A percentile compares a stretch with the other conserved stretches of the same genome.
phyloP scores from a whole-genome alignment of 2,329 filamentous ascomycete genomes.

The Fusarium sp. region DNA sequence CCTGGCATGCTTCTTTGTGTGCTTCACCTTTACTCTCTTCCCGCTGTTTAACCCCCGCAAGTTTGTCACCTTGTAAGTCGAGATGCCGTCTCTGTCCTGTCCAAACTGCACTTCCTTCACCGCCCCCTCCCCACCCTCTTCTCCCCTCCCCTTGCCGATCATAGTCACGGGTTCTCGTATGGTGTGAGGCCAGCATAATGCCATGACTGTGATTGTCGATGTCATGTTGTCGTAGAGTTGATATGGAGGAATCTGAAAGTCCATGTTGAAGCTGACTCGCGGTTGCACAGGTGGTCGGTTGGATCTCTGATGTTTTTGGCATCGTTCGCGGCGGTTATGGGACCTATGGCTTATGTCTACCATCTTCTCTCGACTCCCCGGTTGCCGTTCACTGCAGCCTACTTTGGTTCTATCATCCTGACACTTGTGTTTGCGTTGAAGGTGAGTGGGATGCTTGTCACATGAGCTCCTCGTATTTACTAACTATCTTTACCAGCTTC shows the following conservation, averaged over 20 bases:
- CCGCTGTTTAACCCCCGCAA: constrained; percentile 86
- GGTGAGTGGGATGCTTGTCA: constrained; percentile 68
- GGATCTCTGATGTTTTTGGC: constrained; percentile 90
- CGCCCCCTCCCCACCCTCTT: constrained; percentile 6
- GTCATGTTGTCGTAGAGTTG: constrained; percentile 25
- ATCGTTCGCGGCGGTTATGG: constrained; percentile 96
- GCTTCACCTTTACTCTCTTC: constrained; percentile 89
- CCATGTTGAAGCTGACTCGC: constrained; percentile 42
- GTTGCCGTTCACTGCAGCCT: constrained; percentile 91
- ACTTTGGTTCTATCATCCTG: constrained; percentile 91
- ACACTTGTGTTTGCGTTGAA: constrained; percentile 94
- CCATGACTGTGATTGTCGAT: constrained; percentile 32
- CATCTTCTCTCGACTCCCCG: constrained; percentile 88
- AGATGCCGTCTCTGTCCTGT: constrained; percentile 19
- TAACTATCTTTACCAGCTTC: constrained; percentile 68
- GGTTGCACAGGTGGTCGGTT: constrained; percentile 83
- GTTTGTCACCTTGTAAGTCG: constrained; percentile 95
- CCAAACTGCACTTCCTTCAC: constrained; percentile 1
- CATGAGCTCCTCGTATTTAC: not conserved
- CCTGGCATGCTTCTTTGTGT: constrained; percentile 90
- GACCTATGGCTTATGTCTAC: constrained; percentile 82
- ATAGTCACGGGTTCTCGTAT: constrained; percentile 28
- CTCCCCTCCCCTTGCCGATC: constrained; percentile 22
- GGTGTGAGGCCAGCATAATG: constrained; percentile 11
- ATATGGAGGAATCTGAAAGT: constrained; percentile 26